Evolutionary conservation across 176 grass and related monocot genomes (phyloP), one percentile per base, ranked within the genome.

Genomic region (Alopecurus myosuroides): DNA sequence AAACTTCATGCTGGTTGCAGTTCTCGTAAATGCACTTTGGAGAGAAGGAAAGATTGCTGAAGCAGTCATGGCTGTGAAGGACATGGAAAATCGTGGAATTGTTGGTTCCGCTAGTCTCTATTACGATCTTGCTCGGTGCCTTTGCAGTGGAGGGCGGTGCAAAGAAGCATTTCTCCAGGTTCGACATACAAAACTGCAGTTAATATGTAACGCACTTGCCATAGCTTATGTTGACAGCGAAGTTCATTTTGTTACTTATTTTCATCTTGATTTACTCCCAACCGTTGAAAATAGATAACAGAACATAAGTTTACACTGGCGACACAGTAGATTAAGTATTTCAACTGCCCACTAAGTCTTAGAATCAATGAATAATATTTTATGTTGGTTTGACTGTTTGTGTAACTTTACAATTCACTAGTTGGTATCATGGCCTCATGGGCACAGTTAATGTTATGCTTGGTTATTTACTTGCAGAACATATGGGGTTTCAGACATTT

Each of bases 81-180:
- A 91, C 82, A 95, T 98, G 96, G 96, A 98, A 93, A 90, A 67
- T 79, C 91, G 85, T 77, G 96, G 96, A 81, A 80, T 98, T 83
- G 89, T 98, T 58, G 96, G 96, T 75, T 91, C 96, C 4, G 93
- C 96, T 37, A 90, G 96, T 89, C 89, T 98, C 19, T 98, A 98
- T 94, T 98, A 98, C 81, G 96, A 95, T 45, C 88, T 98, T 87
- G 96, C 93, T 64, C 87, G 96, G 44, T 95, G 96, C 82, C 93
- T 98, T 91, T 95, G 93, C 88, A 98, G 93, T 69, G 87, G 73
- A 52, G 96, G 93, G 23, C 88, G 74, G 73, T 98, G 85, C 89
- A 87, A 98, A 84, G 96, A 95, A 87, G 93, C 96, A 81, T 85
- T 98, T 90, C 85, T 90, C 49, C 96, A 95, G 96, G 96, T 98